These are phyloP conservation scores for Tetracladium setigerum DNA, from an alignment of 495 filamentous ascomycete genomes.

Conservation along the genomic window DNA sequence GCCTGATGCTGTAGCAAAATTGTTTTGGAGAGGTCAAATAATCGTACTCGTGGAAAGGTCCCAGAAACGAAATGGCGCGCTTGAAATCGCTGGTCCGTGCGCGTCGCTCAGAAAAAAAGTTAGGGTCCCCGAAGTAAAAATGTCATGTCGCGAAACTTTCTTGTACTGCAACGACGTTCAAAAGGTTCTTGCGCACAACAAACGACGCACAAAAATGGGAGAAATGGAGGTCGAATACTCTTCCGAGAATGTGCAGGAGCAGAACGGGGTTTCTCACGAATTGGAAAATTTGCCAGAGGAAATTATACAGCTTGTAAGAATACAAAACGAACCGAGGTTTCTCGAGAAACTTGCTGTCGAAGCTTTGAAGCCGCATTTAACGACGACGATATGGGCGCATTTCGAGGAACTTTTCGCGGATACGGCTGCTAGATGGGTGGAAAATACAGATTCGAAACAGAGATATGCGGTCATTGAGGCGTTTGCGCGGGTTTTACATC, in stretches of 20 bases:
- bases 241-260: too few relatives aligned
- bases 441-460: not conserved
- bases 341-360: slow-evolving; percentile 60
- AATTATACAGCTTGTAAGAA: slow-evolving; percentile 53
- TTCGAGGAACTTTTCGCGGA: slow-evolving; percentile 71
- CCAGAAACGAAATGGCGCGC: too few relatives aligned
- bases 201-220: too few relatives aligned
- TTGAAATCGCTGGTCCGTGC: too few relatives aligned
- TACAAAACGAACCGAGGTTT: slow-evolving; percentile 54
- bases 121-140: too few relatives aligned
- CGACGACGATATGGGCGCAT: slow-evolving; percentile 58
- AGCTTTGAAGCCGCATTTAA: slow-evolving; percentile 57
- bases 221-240: too few relatives aligned
- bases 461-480: slow-evolving; percentile 52
- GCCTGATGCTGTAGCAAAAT: not conserved
- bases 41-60: not conserved
- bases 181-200: too few relatives aligned
- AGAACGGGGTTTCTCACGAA: slow-evolving; percentile 10
- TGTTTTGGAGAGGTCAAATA: not conserved
- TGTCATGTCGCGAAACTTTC: too few relatives aligned
- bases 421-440: slow-evolving; percentile 67
- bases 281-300: slow-evolving; percentile 55
- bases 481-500: slow-evolving; percentile 72
- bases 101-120: too few relatives aligned
- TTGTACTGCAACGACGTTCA: too few relatives aligned